Evolutionary conservation across 176 grass and related monocot species (phyloP).

Genomic region (Juncus effusus): DNA sequence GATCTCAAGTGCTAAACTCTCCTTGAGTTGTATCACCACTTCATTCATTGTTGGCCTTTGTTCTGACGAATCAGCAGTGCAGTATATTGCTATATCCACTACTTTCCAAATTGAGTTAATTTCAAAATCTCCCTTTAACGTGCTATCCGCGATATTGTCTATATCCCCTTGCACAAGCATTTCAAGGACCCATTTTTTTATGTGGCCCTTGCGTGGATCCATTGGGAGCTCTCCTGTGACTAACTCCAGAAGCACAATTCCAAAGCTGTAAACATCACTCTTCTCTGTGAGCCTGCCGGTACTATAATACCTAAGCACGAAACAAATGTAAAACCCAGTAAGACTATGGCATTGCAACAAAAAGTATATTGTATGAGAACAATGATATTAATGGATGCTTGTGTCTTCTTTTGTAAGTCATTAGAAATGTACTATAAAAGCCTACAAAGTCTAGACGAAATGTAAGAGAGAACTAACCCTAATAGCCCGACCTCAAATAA

Average conservation of each 20-base stretch:
- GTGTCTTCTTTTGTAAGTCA: no score
- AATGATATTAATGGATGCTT: no score
- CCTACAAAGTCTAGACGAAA: no score
- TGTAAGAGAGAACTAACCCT: no score
- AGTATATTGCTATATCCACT: conserved; percentile 4
- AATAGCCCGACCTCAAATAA: no score
- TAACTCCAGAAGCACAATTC: conserved; percentile 12
- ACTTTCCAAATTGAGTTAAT: conserved; percentile 24
- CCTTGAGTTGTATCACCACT: conserved; percentile 11
- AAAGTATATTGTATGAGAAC: no score
- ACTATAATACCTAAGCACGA: no score
- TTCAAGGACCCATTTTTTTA: conserved; percentile 12
- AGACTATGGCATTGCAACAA: no score
- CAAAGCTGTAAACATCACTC: no score
- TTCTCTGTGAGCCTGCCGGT: no score
- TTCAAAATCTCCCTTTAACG: conserved; percentile 1
- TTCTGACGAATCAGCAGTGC: not conserved
- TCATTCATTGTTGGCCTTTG: not conserved
- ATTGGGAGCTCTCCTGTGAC: conserved; percentile 18
- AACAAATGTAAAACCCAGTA: no score
- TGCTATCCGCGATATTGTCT: not conserved
- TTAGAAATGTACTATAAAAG: no score
- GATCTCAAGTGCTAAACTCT: conserved; percentile 24
- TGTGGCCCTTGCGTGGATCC: conserved; percentile 17
- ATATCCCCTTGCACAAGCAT: not conserved